phyloP scores from a whole-genome alignment of 345 rosid genomes.

The Trapa bicornis region DNA sequence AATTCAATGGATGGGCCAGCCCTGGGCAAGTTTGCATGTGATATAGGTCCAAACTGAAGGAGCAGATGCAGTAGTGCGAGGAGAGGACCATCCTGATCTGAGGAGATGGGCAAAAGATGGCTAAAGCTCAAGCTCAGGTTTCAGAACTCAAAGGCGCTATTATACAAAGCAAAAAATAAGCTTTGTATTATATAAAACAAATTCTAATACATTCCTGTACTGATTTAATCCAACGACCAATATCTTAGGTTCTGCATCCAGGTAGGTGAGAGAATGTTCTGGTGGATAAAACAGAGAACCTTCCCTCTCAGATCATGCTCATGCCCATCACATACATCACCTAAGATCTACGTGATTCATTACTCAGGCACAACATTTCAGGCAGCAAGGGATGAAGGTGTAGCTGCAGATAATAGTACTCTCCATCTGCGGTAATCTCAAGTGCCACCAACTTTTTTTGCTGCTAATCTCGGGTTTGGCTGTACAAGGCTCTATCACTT shows the following conservation, averaged over 20 bases:
- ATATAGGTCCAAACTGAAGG: constrained; percentile 42
- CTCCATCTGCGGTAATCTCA: constrained; percentile 30
- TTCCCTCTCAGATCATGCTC: constrained; percentile 41
- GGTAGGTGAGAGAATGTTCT: constrained; percentile 57
- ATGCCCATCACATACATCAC: neutral
- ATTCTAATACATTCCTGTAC: no score
- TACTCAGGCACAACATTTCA: constrained; percentile 62
- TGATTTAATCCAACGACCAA: neutral
- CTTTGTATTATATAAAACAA: no score
- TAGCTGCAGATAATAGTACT: constrained; percentile 52
- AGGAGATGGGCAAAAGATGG: constrained; percentile 36
- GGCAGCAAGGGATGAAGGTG: constrained; percentile 65
- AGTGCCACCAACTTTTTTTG: constrained; percentile 17
- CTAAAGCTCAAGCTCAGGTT: constrained; percentile 51
- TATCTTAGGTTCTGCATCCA: constrained; percentile 46
- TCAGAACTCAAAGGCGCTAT: constrained; percentile 45
- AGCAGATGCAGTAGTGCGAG: constrained; percentile 47
- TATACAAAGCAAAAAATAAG: constrained; percentile 47
- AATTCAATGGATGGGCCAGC: neutral
- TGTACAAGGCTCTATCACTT: neutral
- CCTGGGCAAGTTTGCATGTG: neutral
- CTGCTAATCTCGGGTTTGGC: neutral
- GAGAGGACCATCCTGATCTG: constrained; percentile 36
- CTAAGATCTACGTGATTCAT: constrained; percentile 4
- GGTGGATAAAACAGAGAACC: constrained; percentile 74